Evolutionary conservation across 148 eudicot genomes (phyloP).

Genomic region (Persicaria tinctoria): DNA sequence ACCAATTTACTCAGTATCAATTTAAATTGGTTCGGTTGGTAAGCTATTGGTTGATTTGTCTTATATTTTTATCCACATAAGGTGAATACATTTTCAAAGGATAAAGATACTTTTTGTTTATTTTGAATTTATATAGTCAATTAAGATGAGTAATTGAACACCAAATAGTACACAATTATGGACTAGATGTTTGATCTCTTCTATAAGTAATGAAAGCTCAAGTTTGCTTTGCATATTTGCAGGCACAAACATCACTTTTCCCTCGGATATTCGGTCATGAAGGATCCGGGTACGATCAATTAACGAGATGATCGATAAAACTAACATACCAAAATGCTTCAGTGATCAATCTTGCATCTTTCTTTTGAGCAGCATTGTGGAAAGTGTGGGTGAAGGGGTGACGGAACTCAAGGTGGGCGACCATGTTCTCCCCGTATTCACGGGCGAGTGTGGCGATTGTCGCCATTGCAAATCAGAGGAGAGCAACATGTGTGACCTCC

Average conservation of each 20-base stretch:
- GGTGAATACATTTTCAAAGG: no score
- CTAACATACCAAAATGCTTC: not conserved
- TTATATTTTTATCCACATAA: no score
- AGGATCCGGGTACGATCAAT: slow-evolving; percentile 49
- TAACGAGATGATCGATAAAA: not conserved
- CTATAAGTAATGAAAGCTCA: no score
- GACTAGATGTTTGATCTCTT: no score
- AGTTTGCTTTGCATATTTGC: not conserved
- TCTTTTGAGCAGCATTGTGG: slow-evolving; percentile 45
- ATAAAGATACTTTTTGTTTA: no score
- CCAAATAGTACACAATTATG: no score
- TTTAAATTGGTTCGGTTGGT: no score
- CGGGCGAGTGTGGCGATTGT: slow-evolving; percentile 11
- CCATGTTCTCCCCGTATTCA: slow-evolving; percentile 9
- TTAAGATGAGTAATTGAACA: no score
- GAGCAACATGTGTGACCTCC: slow-evolving; percentile 15
- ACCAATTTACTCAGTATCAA: no score
- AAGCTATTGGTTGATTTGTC: no score
- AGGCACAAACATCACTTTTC: slow-evolving; percentile 55
- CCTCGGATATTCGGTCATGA: slow-evolving; percentile 69
- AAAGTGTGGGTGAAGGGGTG: slow-evolving; percentile 60
- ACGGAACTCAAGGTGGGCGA: slow-evolving; percentile 6
- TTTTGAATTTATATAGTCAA: no score
- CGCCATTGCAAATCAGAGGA: slow-evolving; percentile 11
- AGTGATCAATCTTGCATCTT: not conserved